Base-by-base conservation (phyloP, 768 basidiomycete genomes). In the Pleurotus sapidus region DNA sequence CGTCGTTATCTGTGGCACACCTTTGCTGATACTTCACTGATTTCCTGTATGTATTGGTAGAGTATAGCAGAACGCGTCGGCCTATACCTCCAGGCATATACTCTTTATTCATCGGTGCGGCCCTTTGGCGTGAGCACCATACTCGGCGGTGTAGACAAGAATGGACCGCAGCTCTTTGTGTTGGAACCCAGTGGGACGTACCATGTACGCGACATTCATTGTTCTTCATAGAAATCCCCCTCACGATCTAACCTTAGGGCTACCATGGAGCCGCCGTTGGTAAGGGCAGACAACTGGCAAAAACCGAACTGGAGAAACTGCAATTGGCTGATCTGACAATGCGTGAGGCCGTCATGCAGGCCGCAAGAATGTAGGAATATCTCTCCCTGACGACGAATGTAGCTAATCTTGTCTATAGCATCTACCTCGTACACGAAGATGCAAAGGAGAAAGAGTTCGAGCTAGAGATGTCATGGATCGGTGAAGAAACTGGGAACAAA, bases 401-500 rank as follows among this genome's bases (percentile, higher is more conserved):
- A 14, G 27, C 59, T 60, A 67, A 56, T 46, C 12, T 45, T 34
- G 12, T 38, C 43, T 51, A 6, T 68, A 99, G 96, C 68, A 96
- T 98, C 68, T 94, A 99, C 73, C 84, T 93, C 40, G 95, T 97
- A 14, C 97, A 99, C 67, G 96, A 98, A 61, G 97, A 98, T 68
- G 87, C 91, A 60, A 97, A 98, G 72, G 95, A 98, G 76, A 98
- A 98, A 69, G 92, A 95, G 49, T 98, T 99, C 61, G 97, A 98
- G 69, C 83, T 99, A 24, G 97, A 99, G 73, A 84, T 99, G 82
- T 91, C 95, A 37, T 99, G 97, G 97, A 87, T 98, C 58, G 86
- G 94, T 39, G 80, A 84, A 34, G 93, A 96, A 73, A 91, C 89
- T 30, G 84, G 86, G 27, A 85, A 86, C 54, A 69, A 87, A 48